Percentiles rank a stretch among this genome's conserved stretches.
phyloP scores from a whole-genome alignment of 306 rosid genomes.

The Psophocarpus tetragonolobus region DNA sequence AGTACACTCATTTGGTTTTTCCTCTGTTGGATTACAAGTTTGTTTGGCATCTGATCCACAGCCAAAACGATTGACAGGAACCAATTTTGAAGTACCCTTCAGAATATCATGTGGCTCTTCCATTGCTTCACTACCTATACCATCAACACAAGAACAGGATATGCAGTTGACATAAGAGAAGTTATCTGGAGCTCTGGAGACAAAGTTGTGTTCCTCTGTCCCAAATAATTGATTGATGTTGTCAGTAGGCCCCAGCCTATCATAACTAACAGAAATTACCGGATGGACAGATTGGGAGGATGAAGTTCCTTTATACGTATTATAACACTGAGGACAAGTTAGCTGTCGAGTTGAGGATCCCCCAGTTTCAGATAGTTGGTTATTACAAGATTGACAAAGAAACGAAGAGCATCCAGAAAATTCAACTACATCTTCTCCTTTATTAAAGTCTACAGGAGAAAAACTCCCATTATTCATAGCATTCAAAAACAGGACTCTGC shows the following conservation, averaged over 20 bases:
- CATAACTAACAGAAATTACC: conserved; percentile 51
- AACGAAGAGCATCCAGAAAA: conserved; percentile 53
- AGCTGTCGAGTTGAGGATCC: conserved; percentile 43
- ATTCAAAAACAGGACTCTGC: conserved; percentile 75
- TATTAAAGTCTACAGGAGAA: conserved; percentile 47
- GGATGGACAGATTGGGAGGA: conserved; percentile 40
- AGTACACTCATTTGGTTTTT: conserved; percentile 38
- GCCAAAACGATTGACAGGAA: conserved; percentile 59
- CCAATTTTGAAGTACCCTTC: conserved; percentile 49
- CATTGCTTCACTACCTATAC: conserved; percentile 36
- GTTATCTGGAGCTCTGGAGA: conserved; percentile 44
- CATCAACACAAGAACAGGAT: conserved; percentile 44
- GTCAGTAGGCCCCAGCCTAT: conserved; percentile 34
- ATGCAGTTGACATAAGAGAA: conserved; percentile 55
- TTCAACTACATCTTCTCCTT: conserved; percentile 42
- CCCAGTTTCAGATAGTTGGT: conserved; percentile 44
- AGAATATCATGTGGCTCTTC: conserved; percentile 46
- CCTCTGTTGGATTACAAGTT: conserved; percentile 46
- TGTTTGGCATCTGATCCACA: conserved; percentile 46
- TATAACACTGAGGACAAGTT: conserved; percentile 45
- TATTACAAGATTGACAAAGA: conserved; percentile 46
- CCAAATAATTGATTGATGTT: conserved; percentile 50
- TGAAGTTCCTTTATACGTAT: conserved; percentile 44
- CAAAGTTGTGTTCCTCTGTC: conserved; percentile 54
- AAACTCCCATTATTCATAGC: conserved; percentile 49